A percentile compares a stretch with the other conserved stretches of the same genome.
Conservation (phyloP, 306 rosid genomes). For the Phaseolus lunatus region DNA sequence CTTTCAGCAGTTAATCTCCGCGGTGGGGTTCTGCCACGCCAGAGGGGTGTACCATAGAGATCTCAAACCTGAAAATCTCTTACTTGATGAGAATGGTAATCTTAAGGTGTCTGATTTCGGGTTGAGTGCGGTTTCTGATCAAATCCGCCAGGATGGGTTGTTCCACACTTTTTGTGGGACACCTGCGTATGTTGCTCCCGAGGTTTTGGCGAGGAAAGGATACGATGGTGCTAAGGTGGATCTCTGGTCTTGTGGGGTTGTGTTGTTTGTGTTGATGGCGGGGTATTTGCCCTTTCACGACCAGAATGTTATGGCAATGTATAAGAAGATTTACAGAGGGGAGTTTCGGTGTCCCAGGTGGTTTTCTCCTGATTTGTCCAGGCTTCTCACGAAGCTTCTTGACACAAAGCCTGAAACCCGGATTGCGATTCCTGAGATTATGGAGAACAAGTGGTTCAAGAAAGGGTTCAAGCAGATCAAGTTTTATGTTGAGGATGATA, state of each 20-base stretch:
- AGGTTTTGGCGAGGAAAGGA: slow-evolving; percentile 80
- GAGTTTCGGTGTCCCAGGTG: slow-evolving; percentile 87
- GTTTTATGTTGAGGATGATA: slow-evolving; percentile 88
- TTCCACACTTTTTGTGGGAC: slow-evolving; percentile 97
- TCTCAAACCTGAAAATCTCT: slow-evolving; percentile 83
- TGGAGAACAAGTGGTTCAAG: slow-evolving; percentile 91
- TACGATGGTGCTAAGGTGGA: slow-evolving; percentile 91
- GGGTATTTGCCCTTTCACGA: slow-evolving; percentile 93
- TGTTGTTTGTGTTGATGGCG: slow-evolving; percentile 89
- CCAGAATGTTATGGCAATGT: slow-evolving; percentile 90
- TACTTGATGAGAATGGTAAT: slow-evolving; percentile 80
- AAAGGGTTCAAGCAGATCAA: slow-evolving; percentile 87
- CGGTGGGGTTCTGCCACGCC: slow-evolving; percentile 88
- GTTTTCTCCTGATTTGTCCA: slow-evolving; percentile 75
- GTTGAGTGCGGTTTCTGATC: slow-evolving; percentile 85
- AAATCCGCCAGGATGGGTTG: slow-evolving; percentile 84
- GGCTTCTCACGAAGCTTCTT: slow-evolving; percentile 61
- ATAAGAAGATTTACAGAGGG: slow-evolving; percentile 86
- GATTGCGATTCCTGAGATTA: slow-evolving; percentile 76
- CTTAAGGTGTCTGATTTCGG: slow-evolving; percentile 93
- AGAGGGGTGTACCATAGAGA: slow-evolving; percentile 91
- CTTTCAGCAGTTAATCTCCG: slow-evolving; percentile 85
- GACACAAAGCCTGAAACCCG: slow-evolving; percentile 77
- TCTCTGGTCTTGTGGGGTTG: slow-evolving; percentile 93
- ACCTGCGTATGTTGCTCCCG: slow-evolving; percentile 97